Evolutionary conservation across 176 grass and related monocot species (phyloP).

Genomic region (Rhynchospora breviuscula): DNA sequence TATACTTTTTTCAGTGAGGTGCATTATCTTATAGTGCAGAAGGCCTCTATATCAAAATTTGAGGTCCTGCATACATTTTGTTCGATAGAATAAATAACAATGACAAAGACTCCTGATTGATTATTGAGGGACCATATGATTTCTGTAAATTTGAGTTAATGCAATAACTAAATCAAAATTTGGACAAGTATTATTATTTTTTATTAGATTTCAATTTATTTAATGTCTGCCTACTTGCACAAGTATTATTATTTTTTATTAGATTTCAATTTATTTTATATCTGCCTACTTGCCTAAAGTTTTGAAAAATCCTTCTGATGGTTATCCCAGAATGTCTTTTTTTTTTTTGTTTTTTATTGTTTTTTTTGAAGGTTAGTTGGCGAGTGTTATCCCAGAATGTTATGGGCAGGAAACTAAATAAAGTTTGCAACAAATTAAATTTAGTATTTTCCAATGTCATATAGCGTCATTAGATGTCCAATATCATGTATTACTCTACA

Average conservation of each 20-base stretch:
- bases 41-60: background rate
- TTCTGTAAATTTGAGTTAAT: background rate
- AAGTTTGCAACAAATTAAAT: background rate
- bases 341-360: no score
- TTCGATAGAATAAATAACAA: background rate
- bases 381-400: background rate
- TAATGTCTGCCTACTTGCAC: background rate
- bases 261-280: background rate
- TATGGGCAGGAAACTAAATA: background rate
- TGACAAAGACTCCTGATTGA: background rate
- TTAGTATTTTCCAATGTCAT: no score
- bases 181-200: background rate
- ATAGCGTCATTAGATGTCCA: background rate
- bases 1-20: background rate
- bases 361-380: no score
- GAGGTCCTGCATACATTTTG: no score
- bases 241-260: background rate
- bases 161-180: slow-evolving; percentile 6
- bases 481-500: background rate
- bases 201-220: background rate
- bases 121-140: background rate
- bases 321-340: background rate
- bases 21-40: background rate
- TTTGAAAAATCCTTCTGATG: background rate
- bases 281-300: background rate